Evolutionary conservation across 208 protist genomes (phyloP).

Genomic region (Trypanosoma grayi): DNA sequence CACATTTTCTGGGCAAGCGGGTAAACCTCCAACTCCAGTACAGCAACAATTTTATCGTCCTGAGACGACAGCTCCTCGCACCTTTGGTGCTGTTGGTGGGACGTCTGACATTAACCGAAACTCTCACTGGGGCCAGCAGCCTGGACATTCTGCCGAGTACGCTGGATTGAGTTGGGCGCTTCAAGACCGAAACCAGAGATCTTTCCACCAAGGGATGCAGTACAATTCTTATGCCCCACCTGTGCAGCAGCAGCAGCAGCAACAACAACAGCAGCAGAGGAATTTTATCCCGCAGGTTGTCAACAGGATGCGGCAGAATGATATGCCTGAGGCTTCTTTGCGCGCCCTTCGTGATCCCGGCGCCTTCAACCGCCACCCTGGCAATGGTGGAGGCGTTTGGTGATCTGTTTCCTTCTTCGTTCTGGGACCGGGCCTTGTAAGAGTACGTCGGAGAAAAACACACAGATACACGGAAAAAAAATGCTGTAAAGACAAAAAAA

Average conservation of each 20-base stretch:
- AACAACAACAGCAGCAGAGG: constrained; percentile 17
- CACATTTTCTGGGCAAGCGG: constrained; percentile 54
- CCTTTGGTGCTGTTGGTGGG: constrained; percentile 12
- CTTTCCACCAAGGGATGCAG: constrained; percentile 38
- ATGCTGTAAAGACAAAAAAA: constrained; percentile 9
- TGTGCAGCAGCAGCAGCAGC: constrained; percentile 14
- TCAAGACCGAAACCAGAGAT: constrained; percentile 16
- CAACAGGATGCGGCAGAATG: constrained; percentile 18
- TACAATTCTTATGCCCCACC: constrained; percentile 52
- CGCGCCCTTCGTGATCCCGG: constrained; percentile 15
- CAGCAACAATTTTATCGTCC: constrained; percentile 49
- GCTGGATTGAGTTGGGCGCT: constrained; percentile 26
- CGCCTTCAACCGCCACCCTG: constrained; percentile 33
- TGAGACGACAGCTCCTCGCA: constrained; percentile 24
- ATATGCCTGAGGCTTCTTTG: constrained; percentile 14
- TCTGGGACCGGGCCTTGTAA: neutral
- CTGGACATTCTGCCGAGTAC: constrained; percentile 29
- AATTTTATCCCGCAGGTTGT: constrained; percentile 10
- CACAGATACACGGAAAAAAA: neutral
- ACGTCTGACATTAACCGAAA: constrained; percentile 14
- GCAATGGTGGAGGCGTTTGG: constrained; percentile 47
- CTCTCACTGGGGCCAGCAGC: constrained; percentile 14
- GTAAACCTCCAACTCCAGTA: constrained; percentile 36
- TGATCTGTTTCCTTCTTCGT: constrained; percentile 19
- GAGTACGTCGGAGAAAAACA: constrained; percentile 5